These are phyloP conservation scores for Osmanthus fragrans DNA, from an alignment of 257 asterid genomes.

Conservation along the genomic window DNA sequence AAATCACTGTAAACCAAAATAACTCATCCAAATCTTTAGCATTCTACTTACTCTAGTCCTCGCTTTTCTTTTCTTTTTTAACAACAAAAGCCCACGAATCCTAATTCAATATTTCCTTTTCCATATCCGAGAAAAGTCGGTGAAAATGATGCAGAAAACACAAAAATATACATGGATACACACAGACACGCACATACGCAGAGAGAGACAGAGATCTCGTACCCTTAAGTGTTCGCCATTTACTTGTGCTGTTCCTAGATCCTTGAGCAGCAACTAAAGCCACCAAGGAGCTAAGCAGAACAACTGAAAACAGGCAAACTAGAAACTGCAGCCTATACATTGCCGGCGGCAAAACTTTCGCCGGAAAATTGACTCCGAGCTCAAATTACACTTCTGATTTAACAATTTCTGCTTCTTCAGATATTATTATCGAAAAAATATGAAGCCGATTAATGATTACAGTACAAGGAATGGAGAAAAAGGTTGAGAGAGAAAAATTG, in stretches of 20 bases:
- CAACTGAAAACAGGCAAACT: slow-evolving; percentile 23
- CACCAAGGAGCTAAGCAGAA: slow-evolving; percentile 45
- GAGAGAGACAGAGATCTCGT: slow-evolving; percentile 1
- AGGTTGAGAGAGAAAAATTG: not conserved
- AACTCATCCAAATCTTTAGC: not conserved
- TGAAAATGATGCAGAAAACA: not conserved
- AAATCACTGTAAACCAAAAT: not conserved
- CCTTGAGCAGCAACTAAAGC: slow-evolving; percentile 62
- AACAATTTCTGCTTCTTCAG: not conserved
- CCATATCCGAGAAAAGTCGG: not conserved
- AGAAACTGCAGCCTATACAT: slow-evolving; percentile 62
- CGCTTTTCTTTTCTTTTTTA: not conserved
- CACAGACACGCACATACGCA: slow-evolving; percentile 1
- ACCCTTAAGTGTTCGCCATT: slow-evolving; percentile 77
- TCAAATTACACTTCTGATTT: not conserved
- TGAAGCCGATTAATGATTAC: slow-evolving; percentile 20
- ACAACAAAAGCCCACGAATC: not conserved
- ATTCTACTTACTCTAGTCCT: not conserved
- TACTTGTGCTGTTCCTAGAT: slow-evolving; percentile 40
- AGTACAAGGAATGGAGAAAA: not conserved
- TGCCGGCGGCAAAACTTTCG: slow-evolving; percentile 31
- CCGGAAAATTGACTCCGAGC: slow-evolving; percentile 7
- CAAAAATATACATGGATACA: not conserved
- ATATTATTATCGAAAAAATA: not conserved
- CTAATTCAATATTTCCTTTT: not conserved